Percentiles rank a stretch among this genome's conserved stretches.
Conservation (phyloP, 1,284 basidiomycete genomes). For the Anthracocystis setariae region DNA sequence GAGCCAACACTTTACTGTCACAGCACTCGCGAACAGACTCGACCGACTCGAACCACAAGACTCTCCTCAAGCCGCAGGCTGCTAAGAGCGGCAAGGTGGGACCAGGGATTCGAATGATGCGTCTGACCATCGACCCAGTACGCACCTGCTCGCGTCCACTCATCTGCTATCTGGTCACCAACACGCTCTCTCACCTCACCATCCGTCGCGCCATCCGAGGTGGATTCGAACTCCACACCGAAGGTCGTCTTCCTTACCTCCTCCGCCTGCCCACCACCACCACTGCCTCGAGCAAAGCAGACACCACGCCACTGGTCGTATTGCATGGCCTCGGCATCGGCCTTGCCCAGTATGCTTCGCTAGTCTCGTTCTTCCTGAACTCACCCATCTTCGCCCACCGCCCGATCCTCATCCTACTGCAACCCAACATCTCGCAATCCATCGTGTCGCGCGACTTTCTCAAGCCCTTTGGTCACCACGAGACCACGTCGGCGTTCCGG, state of each 20-base stretch:
- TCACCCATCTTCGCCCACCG: slow-evolving; percentile 33
- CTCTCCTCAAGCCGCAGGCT: slow-evolving; percentile 8
- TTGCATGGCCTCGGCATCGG: slow-evolving; percentile 64
- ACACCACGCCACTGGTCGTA: slow-evolving; percentile 49
- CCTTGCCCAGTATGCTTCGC: slow-evolving; percentile 47
- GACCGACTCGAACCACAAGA: slow-evolving; percentile 5
- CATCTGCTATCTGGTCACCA: slow-evolving; percentile 30
- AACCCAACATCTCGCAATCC: slow-evolving; percentile 61
- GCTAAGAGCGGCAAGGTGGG: slow-evolving; percentile 5
- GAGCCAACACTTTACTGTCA: background rate
- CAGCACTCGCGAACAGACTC: background rate
- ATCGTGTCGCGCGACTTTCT: slow-evolving; percentile 57
- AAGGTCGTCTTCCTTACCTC: slow-evolving; percentile 58
- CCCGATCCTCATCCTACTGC: slow-evolving; percentile 60
- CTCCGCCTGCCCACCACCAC: slow-evolving; percentile 38
- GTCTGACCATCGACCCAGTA: slow-evolving; percentile 65
- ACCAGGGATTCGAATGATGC: slow-evolving; percentile 53
- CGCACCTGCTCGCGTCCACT: slow-evolving; percentile 51
- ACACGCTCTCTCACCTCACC: slow-evolving; percentile 32
- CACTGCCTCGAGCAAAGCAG: slow-evolving; percentile 2
- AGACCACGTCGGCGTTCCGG: slow-evolving; percentile 49
- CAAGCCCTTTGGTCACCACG: slow-evolving; percentile 52
- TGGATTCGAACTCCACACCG: slow-evolving; percentile 37
- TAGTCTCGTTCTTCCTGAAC: slow-evolving; percentile 38
- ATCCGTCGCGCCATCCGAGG: slow-evolving; percentile 28